Conservation (phyloP, 179 eudicot species). For the Gypsophila paniculata region DNA sequence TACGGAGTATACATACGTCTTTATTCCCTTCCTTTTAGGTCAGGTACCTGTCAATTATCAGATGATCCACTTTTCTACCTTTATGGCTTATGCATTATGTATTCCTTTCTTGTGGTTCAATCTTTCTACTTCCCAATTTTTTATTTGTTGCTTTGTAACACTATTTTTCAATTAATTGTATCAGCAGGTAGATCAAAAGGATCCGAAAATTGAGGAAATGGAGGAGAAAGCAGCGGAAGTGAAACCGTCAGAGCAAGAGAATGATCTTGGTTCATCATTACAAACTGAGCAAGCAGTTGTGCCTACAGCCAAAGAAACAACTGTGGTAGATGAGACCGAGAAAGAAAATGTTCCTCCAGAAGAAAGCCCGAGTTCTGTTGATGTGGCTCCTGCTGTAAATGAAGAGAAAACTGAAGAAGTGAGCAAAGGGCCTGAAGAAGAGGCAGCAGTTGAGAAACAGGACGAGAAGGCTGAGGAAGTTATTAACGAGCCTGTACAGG, state of each 20-base stretch:
- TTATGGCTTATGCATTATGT: slow-evolving; percentile 19
- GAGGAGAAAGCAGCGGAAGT: slow-evolving; percentile 27
- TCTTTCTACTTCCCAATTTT: neutral
- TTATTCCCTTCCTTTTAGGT: slow-evolving; percentile 19
- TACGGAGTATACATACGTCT: neutral
- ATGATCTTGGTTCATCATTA: neutral
- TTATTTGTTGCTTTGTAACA: slow-evolving; percentile 10
- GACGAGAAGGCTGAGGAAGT: slow-evolving; percentile 5
- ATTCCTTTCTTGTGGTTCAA: slow-evolving; percentile 31
- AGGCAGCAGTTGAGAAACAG: slow-evolving; percentile 12
- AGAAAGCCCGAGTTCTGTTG: slow-evolving; percentile 18
- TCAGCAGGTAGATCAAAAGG: slow-evolving; percentile 28
- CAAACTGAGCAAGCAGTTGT: slow-evolving; percentile 17
- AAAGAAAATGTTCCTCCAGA: slow-evolving; percentile 22
- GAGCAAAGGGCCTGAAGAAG: slow-evolving; percentile 14
- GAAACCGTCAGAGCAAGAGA: slow-evolving; percentile 20
- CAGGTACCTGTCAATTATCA: slow-evolving; percentile 12
- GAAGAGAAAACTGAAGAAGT: slow-evolving; percentile 6
- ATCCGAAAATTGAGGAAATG: slow-evolving; percentile 26
- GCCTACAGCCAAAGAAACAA: slow-evolving; percentile 22
- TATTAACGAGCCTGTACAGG: slow-evolving; percentile 10
- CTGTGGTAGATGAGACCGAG: slow-evolving; percentile 12
- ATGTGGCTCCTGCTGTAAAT: slow-evolving; percentile 6
- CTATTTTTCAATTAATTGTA: neutral
- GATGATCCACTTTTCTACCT: slow-evolving; percentile 18